These are phyloP conservation scores for Komagataella ulmi DNA, from an alignment of 805 yeast species.

Conservation along the genomic window DNA sequence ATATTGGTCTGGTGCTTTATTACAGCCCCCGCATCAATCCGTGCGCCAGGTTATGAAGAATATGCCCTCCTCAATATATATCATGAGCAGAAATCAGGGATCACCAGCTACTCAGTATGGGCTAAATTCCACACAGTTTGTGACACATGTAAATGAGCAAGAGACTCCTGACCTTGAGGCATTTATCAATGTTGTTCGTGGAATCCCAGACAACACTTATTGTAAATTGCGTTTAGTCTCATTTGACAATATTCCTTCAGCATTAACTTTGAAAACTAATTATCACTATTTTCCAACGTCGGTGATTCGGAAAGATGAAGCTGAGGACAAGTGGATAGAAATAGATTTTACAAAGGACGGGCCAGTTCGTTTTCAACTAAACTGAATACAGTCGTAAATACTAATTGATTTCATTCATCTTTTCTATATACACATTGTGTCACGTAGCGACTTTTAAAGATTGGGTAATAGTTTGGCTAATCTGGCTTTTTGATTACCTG, in stretches of 20 bases:
- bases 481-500: constrained; percentile 43
- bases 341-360: constrained; percentile 27
- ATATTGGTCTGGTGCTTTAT: constrained; percentile 71
- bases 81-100: constrained; percentile 61
- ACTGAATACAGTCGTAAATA: background rate
- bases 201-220: constrained; percentile 68
- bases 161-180: constrained; percentile 59
- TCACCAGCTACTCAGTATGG: constrained; percentile 83
- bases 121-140: constrained; percentile 66
- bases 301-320: constrained; percentile 39
- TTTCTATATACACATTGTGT: constrained; percentile 2
- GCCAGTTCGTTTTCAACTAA: constrained; percentile 4
- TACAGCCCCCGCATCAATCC: constrained; percentile 88
- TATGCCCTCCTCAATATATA: constrained; percentile 76
- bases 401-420: constrained; percentile 1
- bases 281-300: constrained; percentile 76
- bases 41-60: constrained; percentile 72
- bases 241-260: constrained; percentile 78
- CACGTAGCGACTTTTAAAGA: constrained; percentile 8
- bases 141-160: constrained; percentile 76
- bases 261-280: constrained; percentile 74
- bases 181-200: constrained; percentile 52
- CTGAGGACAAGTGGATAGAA: constrained; percentile 38
- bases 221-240: constrained; percentile 72
- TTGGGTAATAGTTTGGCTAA: constrained; percentile 42